Evolutionary conservation across 495 filamentous ascomycete species (phyloP).

Genomic region (Rostrohypoxylon terebratum): DNA sequence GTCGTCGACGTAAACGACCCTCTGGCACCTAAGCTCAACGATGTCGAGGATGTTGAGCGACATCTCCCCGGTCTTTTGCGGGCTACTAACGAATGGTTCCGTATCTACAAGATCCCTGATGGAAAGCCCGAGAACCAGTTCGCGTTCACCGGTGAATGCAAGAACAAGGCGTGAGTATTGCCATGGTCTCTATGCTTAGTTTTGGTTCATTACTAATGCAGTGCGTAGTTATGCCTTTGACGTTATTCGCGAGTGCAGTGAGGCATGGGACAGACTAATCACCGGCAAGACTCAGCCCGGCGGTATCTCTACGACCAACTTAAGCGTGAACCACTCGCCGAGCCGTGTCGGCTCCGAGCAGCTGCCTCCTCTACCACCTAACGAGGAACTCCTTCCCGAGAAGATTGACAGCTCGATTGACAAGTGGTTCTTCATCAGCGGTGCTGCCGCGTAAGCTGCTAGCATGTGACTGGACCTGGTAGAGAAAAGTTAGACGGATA

Average conservation of each 20-base stretch:
- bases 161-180: conserved; percentile 88
- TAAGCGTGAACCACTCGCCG: conserved; percentile 74
- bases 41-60: conserved; percentile 98
- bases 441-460: conserved; percentile 80
- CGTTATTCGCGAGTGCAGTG: conserved; percentile 92
- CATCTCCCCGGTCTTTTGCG: conserved; percentile 96
- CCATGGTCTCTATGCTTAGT: background rate
- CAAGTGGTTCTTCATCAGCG: conserved; percentile 99
- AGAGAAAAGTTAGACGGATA: conserved; percentile 44
- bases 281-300: conserved; percentile 83
- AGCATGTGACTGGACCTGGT: conserved; percentile 33
- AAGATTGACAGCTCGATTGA: conserved; percentile 97
- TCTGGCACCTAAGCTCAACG: conserved; percentile 94
- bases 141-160: conserved; percentile 99
- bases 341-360: conserved; percentile 71
- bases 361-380: conserved; percentile 76
- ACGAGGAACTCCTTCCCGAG: conserved; percentile 82
- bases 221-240: conserved; percentile 83
- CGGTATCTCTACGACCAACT: conserved; percentile 84
- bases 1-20: conserved; percentile 99
- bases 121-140: conserved; percentile 99
- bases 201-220: conserved; percentile 42
- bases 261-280: conserved; percentile 97
- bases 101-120: conserved; percentile 99
- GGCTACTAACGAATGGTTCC: conserved; percentile 99